These are phyloP conservation scores for Nicotiana knightiana DNA, from an alignment of 257 asterid species.

Conservation along the genomic window DNA sequence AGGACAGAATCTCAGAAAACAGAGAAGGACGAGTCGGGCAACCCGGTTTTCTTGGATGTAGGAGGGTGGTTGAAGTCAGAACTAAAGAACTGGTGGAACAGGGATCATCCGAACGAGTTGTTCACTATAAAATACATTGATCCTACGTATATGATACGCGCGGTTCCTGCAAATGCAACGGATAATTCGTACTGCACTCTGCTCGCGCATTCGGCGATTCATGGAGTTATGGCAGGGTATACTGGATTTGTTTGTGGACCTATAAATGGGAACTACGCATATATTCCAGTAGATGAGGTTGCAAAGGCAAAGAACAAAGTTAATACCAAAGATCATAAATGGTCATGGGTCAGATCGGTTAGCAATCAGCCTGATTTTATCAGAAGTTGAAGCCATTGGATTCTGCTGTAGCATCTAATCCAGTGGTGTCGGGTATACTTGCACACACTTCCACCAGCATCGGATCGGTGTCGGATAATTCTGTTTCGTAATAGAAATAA, in stretches of 20 bases:
- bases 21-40: slow-evolving; percentile 73
- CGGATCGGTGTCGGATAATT: no score
- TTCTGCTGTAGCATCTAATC: not conserved
- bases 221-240: slow-evolving; percentile 87
- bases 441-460: no score
- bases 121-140: slow-evolving; percentile 70
- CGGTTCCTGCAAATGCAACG: slow-evolving; percentile 62
- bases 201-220: slow-evolving; percentile 67
- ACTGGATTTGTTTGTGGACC: slow-evolving; percentile 73
- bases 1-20: slow-evolving; percentile 25
- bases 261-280: slow-evolving; percentile 61
- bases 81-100: slow-evolving; percentile 69
- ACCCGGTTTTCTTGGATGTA: slow-evolving; percentile 60
- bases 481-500: no score
- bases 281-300: slow-evolving; percentile 73
- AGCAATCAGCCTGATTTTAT: slow-evolving; percentile 76
- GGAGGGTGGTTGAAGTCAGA: slow-evolving; percentile 82
- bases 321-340: slow-evolving; percentile 55
- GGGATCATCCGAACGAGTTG: slow-evolving; percentile 53
- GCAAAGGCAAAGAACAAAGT: slow-evolving; percentile 58
- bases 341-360: slow-evolving; percentile 89
- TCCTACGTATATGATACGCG: slow-evolving; percentile 80
- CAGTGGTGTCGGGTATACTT: not conserved
- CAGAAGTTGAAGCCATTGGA: not conserved
- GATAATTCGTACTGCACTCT: slow-evolving; percentile 71